These are phyloP conservation scores for Termitomyces heimii DNA, from an alignment of 768 basidiomycete genomes.

Conservation along the genomic window DNA sequence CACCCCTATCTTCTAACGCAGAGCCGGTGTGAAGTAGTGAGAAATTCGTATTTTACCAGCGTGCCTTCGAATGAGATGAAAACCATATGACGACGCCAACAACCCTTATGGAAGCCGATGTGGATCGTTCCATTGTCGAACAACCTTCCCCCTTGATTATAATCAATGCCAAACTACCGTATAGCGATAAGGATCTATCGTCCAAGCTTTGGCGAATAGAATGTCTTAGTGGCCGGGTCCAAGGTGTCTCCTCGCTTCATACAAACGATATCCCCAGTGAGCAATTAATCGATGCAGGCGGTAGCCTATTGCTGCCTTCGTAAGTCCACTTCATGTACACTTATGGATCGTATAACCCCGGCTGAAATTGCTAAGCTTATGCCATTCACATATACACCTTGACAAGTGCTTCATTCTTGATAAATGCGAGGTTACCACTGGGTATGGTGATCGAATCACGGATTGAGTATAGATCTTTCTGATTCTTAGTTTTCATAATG, in stretches of 20 bases:
- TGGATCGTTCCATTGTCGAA: background rate
- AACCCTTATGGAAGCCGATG: background rate
- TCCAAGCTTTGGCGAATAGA: slow-evolving; percentile 25
- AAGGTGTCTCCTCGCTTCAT: slow-evolving; percentile 14
- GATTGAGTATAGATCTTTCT: background rate
- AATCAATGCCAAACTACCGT: slow-evolving; percentile 24
- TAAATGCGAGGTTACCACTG: slow-evolving; percentile 44
- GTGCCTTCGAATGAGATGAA: background rate
- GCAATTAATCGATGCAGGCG: slow-evolving; percentile 19
- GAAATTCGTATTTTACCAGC: background rate
- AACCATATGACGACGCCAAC: background rate
- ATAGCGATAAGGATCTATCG: slow-evolving; percentile 19
- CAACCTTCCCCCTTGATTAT: slow-evolving; percentile 5
- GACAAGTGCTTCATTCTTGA: slow-evolving; percentile 67
- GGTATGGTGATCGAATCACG: slow-evolving; percentile 30
- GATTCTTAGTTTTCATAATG: slow-evolving; percentile 3
- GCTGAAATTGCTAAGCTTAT: slow-evolving; percentile 27
- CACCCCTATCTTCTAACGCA: background rate
- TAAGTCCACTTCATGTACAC: slow-evolving; percentile 15
- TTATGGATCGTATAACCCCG: slow-evolving; percentile 2
- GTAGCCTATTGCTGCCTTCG: slow-evolving; percentile 31
- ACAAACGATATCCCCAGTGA: background rate
- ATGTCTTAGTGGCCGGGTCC: slow-evolving; percentile 22
- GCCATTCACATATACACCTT: slow-evolving; percentile 61
- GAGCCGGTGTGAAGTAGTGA: background rate